These are phyloP conservation scores for Neospermospora avenae DNA, from an alignment of 2,329 filamentous ascomycete species.

Conservation along the genomic window DNA sequence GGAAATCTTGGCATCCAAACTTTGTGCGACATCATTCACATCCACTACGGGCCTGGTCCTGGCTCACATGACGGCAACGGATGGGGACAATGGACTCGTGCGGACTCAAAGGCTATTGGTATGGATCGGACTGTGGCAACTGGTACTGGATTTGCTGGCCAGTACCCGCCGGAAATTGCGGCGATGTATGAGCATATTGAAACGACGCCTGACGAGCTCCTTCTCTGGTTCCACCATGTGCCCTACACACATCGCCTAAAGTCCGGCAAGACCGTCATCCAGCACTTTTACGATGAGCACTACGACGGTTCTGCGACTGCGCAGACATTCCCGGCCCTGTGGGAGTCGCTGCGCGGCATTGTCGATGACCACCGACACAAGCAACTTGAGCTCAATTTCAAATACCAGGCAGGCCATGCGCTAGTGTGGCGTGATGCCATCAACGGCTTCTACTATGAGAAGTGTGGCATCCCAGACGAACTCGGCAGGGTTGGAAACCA, in stretches of 20 bases:
- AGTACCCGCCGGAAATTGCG: constrained; percentile 62
- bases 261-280: constrained; percentile 64
- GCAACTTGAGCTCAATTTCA: constrained; percentile 54
- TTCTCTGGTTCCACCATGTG: constrained; percentile 75
- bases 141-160: constrained; percentile 62
- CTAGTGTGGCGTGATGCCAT: constrained; percentile 70
- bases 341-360: constrained; percentile 51
- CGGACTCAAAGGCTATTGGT: constrained; percentile 55
- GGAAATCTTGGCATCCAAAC: constrained; percentile 71
- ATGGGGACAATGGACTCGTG: constrained; percentile 72
- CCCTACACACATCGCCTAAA: constrained; percentile 61
- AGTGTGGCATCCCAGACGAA: constrained; percentile 58
- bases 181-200: constrained; percentile 55
- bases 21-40: constrained; percentile 63
- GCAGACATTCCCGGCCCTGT: constrained; percentile 53
- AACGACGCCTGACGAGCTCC: constrained; percentile 63
- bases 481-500: constrained; percentile 55
- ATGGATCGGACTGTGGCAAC: constrained; percentile 70
- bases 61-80: constrained; percentile 63
- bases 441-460: constrained; percentile 59
- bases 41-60: constrained; percentile 66
- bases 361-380: constrained; percentile 59
- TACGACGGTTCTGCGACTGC: constrained; percentile 58
- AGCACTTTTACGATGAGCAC: constrained; percentile 64
- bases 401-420: constrained; percentile 66